A percentile compares a stretch with the other conserved stretches of the same genome.
These are phyloP conservation scores for Heliamphora exappendiculata DNA, from an alignment of 148 eudicot species.

Conservation along the genomic window DNA sequence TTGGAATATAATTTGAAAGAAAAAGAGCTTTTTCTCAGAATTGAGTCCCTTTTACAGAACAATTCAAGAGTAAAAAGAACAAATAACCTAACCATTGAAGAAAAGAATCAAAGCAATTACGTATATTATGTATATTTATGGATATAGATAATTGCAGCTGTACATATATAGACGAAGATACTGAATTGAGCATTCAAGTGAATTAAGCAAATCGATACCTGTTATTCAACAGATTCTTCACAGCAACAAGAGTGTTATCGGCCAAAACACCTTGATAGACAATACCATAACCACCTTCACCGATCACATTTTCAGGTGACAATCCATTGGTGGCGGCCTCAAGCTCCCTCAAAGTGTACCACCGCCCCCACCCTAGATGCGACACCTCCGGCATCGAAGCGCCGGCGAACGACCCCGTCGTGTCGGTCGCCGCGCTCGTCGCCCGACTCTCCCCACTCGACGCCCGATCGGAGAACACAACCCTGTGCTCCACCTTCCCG, in stretches of 20 bases:
- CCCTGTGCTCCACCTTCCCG: conserved; percentile 82
- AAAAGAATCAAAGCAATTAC: neutral
- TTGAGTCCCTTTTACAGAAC: conserved; percentile 36
- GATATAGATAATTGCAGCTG: neutral
- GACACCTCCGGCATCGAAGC: conserved; percentile 68
- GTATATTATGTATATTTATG: too few species aligned
- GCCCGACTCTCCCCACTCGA: conserved; percentile 82
- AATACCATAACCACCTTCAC: conserved; percentile 94
- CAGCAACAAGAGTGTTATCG: conserved; percentile 72
- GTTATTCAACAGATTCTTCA: conserved; percentile 83
- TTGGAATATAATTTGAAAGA: too few species aligned
- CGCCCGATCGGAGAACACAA: conserved; percentile 70
- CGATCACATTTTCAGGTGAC: conserved; percentile 56
- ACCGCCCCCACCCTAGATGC: conserved; percentile 91
- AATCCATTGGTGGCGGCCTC: conserved; percentile 68
- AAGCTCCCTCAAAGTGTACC: conserved; percentile 77
- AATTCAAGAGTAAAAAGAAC: conserved; percentile 28
- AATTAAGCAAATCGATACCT: conserved; percentile 30
- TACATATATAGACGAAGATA: too few species aligned
- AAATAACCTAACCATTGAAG: too few species aligned
- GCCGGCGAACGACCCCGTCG: conserved; percentile 50
- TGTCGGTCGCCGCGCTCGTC: conserved; percentile 38
- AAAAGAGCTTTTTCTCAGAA: too few species aligned
- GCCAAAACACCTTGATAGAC: conserved; percentile 70
- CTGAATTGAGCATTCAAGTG: neutral